These are phyloP conservation scores for Pleurotus tuber-regium DNA, from an alignment of 768 basidiomycete genomes.

Conservation along the genomic window DNA sequence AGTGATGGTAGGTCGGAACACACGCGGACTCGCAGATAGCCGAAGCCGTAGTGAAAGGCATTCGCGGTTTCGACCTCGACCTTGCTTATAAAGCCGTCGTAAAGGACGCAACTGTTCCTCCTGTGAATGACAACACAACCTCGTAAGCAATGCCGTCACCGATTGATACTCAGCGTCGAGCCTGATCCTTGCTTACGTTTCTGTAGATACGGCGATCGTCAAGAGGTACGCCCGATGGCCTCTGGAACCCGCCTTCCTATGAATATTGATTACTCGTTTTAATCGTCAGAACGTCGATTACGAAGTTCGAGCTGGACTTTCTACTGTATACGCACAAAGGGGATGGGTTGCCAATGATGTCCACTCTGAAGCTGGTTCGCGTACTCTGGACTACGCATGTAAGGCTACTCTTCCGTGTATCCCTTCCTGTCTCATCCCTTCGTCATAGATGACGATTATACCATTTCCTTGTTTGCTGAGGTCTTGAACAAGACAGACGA, in stretches of 20 bases:
- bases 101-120: constrained; percentile 68
- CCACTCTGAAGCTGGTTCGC: constrained; percentile 75
- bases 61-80: constrained; percentile 57
- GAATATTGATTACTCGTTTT: too few species aligned
- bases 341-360: constrained; percentile 79
- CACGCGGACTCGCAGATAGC: constrained; percentile 78
- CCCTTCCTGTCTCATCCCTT: background rate
- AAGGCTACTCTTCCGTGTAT: constrained; percentile 18
- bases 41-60: constrained; percentile 64
- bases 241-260: background rate
- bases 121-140: constrained; percentile 48
- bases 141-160: constrained; percentile 31
- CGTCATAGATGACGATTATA: constrained; percentile 71
- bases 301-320: constrained; percentile 77
- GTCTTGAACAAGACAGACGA: constrained; percentile 49
- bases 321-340: constrained; percentile 58
- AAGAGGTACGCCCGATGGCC: constrained; percentile 46
- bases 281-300: constrained; percentile 60
- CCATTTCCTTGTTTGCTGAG: constrained; percentile 58
- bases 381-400: constrained; percentile 80
- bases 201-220: constrained; percentile 63
- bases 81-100: constrained; percentile 71
- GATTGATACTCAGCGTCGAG: background rate
- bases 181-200: background rate
- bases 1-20: constrained; percentile 53